Base-by-base conservation (phyloP, 1,139 yeast species). In the Candida sp. region DNA sequence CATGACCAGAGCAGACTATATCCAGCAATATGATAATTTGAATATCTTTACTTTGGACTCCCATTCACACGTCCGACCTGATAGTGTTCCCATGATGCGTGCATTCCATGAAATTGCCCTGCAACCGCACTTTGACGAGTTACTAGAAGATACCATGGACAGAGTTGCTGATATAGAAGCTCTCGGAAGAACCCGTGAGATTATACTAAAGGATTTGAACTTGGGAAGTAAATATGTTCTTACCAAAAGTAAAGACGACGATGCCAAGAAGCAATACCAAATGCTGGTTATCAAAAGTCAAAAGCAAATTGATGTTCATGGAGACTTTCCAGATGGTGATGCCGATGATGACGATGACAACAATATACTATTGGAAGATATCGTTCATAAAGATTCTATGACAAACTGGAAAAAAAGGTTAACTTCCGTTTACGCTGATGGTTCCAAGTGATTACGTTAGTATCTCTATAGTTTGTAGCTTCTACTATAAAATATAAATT, bases 61-160 rank as follows among this genome's bases (percentile, higher is more conserved):
- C 0, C 77, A 77, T 47, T 82, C 90, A 0, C 72, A 83, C 45
- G 96, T 87, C 3, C 68, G 86, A 35, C 93, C 96, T 0, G 96
- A 87, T 59, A 81, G 87, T 3, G 85, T 86, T 1, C 91, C 95
- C 1, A 87, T 87, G 95, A 86, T 87, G 95, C 76, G 91, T 53
- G 95, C 93, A 2, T 87, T 87, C 59, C 81, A 85, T 47, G 95
- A 87, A 55, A 84, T 87, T 43, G 86, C 85, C 0, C 66, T 80
- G 2, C 82, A 81, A 61, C 87, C 88, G 0, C 85, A 83, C 21
- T 87, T 87, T 54, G 84, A 84, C 44, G 78, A 82, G 44, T 65
- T 87, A n/a, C 64, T 87, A 33, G 75, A 76, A 15, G 88, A 85
- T 46, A 84, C 95, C 0, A 66, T 81, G n/a, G 81, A 82, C 44